phyloP scores from a whole-genome alignment of 495 filamentous ascomycete species.

The Apodospora peruviana region DNA sequence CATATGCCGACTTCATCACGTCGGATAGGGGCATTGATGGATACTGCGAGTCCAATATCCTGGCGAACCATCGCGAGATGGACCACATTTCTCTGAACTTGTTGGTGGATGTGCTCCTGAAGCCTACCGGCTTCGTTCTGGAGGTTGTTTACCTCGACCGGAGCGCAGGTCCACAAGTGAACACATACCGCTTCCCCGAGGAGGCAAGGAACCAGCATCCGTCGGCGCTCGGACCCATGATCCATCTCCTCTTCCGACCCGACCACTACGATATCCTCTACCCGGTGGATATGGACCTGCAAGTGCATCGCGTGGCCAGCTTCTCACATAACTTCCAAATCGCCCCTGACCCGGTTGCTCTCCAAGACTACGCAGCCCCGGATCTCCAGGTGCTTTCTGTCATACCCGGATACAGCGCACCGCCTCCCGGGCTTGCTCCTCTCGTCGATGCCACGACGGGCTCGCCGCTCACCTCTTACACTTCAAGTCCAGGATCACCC shows the following conservation, averaged over 20 bases:
- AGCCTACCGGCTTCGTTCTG: constrained; percentile 70
- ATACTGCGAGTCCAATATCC: constrained; percentile 67
- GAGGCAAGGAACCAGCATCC: constrained; percentile 45
- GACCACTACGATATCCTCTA: constrained; percentile 97
- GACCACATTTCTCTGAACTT: constrained; percentile 79
- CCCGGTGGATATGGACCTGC: constrained; percentile 55
- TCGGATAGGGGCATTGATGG: constrained; percentile 51
- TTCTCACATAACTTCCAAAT: constrained; percentile 37
- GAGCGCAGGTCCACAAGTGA: constrained; percentile 73
- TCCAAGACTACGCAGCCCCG: constrained; percentile 29
- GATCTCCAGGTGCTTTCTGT: constrained; percentile 38
- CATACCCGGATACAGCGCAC: constrained; percentile 39
- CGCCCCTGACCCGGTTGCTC: constrained; percentile 29
- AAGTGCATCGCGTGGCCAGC: constrained; percentile 43
- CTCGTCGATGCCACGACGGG: constrained; percentile 15
- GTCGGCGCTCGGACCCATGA: constrained; percentile 39
- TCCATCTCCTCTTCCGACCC: constrained; percentile 52
- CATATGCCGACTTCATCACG: constrained; percentile 66
- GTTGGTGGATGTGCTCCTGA: constrained; percentile 73
- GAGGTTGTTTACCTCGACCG: constrained; percentile 91
- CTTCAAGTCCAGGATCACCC: constrained; percentile 34
- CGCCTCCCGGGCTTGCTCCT: constrained; percentile 24
- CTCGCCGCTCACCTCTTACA: constrained; percentile 29
- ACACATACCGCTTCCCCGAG: constrained; percentile 64
- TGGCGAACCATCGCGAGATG: constrained; percentile 74